Base-by-base conservation (phyloP, 2,329 filamentous ascomycete genomes). In the Botryotinia convoluta region DNA sequence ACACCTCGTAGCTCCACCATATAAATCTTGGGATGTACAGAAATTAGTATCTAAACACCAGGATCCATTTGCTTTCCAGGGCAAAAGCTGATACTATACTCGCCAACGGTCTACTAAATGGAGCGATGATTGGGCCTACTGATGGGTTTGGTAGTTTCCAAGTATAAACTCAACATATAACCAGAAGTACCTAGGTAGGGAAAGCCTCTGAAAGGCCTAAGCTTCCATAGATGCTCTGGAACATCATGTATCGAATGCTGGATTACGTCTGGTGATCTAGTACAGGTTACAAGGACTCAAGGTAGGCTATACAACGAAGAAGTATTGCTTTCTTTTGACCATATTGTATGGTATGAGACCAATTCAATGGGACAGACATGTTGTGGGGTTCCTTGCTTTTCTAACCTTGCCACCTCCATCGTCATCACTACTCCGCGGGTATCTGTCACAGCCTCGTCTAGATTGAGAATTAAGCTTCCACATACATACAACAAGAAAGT, bases 311-410 rank as follows among this genome's bases (percentile, higher is more conserved):
- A 54, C 12, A 18, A 54, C 8, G 26, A 18, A 54, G 14, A 29
- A 29, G n/a, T 29, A 54, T 18, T 14, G 2, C 32, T 61, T 14
- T 26, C 16, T 61, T 39, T 4, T 16, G 22, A 16, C 59, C 20
- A 39, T 18, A 18, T 14, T 16, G 59, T 35, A 9, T n/a, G 16
- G 22, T 61, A 22, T n/a, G 35, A 39, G 22, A 39, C 59, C 59
- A 61, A 61, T 8, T 61, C 59, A 54, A 18, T 29, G 51, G 22
- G 22, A 61, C 6, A 61, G 5, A 61, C 1, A 39, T n/a, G 9
- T 61, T 35, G 22, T 65, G 63, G 64, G 45, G 32, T 67, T 39
- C 64, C 64, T 51, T 67, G 64, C 44, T 37, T 45, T 67, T 9
- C 26, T 29, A 18, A 39, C 32, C 45, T 39, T 45, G 42, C 45